Evolutionary conservation across 2,329 filamentous ascomycete species (phyloP).

Genomic region (Elsinoe batatas): DNA sequence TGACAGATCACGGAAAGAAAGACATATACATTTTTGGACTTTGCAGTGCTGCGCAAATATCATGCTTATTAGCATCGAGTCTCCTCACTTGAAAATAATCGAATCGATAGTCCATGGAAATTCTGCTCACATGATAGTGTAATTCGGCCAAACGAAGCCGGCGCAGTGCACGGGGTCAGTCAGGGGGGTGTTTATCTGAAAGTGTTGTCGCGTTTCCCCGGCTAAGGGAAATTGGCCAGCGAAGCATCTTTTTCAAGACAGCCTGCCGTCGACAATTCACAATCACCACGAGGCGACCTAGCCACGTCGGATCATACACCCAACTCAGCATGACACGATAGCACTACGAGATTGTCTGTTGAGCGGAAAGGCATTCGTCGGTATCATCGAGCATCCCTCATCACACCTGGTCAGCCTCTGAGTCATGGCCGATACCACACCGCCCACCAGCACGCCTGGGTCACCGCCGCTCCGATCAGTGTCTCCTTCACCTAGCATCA

Average conservation of each 20-base stretch:
- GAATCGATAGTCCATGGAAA: background rate
- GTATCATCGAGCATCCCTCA: background rate
- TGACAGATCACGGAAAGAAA: too few species aligned
- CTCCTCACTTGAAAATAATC: background rate
- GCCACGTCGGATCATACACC: background rate
- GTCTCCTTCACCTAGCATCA: conserved; percentile 56
- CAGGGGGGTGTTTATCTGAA: background rate
- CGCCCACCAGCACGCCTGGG: conserved; percentile 7
- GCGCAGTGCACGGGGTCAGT: background rate
- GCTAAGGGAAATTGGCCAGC: conserved; percentile 6
- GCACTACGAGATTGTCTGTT: background rate
- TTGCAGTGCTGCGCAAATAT: background rate
- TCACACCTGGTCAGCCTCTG: background rate
- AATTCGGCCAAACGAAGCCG: background rate
- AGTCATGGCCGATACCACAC: conserved; percentile 6
- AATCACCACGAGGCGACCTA: background rate
- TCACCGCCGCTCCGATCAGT: conserved; percentile 34
- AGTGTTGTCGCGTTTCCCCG: conserved; percentile 2
- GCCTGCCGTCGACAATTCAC: background rate
- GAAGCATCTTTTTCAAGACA: conserved; percentile 3
- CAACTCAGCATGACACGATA: background rate
- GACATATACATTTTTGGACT: background rate
- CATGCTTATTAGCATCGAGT: background rate
- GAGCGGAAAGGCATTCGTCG: background rate
- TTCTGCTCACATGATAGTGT: background rate